phyloP scores from a whole-genome alignment of 352 stramenopile species.

The Phytophthora litchii region DNA sequence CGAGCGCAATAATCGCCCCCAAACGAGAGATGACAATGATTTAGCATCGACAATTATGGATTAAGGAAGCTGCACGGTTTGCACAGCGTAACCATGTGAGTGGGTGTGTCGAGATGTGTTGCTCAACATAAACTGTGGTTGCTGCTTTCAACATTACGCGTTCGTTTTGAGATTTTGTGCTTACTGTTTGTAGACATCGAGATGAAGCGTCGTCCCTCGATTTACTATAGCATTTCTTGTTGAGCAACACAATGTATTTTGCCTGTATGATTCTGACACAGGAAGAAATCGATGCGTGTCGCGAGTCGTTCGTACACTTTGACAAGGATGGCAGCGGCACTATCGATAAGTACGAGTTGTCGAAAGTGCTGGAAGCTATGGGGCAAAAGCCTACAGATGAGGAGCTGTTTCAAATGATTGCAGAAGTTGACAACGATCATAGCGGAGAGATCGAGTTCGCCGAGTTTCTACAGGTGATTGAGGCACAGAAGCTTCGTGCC shows the following conservation, averaged over 20 bases:
- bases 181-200: conserved; percentile 4
- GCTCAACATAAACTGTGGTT: conserved; percentile 7
- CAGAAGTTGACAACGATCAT: conserved; percentile 93
- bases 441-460: conserved; percentile 97
- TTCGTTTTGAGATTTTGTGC: conserved; percentile 6
- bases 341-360: conserved; percentile 95
- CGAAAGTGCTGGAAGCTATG: conserved; percentile 97
- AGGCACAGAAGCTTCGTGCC: conserved; percentile 95
- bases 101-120: conserved; percentile 1
- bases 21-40: conserved; percentile 17
- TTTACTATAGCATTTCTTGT: background rate
- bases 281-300: conserved; percentile 96
- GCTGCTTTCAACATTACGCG: conserved; percentile 10
- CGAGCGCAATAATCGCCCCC: conserved; percentile 1
- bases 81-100: background rate
- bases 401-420: conserved; percentile 98
- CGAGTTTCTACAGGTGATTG: conserved; percentile 97
- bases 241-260: background rate
- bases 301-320: conserved; percentile 97
- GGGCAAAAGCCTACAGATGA: conserved; percentile 97
- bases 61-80: conserved; percentile 1
- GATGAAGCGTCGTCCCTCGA: conserved; percentile 24
- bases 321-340: conserved; percentile 95
- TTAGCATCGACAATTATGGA: conserved; percentile 24
- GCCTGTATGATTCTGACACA: conserved; percentile 91